These are phyloP conservation scores for Naganishia liquefaciens DNA, from an alignment of 1,284 basidiomycete species.

Conservation along the genomic window DNA sequence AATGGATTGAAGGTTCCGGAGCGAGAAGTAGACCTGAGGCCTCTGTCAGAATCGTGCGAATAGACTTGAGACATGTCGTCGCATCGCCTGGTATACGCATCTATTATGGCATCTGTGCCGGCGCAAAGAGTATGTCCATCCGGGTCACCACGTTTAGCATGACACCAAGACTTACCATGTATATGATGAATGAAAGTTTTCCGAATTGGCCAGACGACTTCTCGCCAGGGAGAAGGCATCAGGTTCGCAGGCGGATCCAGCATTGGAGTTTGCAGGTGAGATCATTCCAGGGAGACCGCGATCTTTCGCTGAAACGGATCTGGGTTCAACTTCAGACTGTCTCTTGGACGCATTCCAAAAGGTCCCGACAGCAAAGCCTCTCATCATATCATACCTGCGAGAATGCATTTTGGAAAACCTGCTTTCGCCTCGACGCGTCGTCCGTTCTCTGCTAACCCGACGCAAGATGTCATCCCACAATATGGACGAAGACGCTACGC, in stretches of 20 bases:
- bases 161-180: not conserved
- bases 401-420: conserved; percentile 13
- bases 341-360: conserved; percentile 8
- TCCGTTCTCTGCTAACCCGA: not conserved
- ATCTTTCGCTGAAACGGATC: not conserved
- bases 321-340: not conserved
- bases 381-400: conserved; percentile 14
- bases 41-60: too few species aligned
- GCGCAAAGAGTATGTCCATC: conserved; percentile 5
- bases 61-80: conserved; percentile 3
- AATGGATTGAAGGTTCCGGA: too few species aligned
- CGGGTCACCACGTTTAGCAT: too few species aligned
- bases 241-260: not conserved
- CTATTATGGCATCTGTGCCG: conserved; percentile 4
- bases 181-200: not conserved
- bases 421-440: conserved; percentile 2
- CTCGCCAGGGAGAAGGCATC: conserved; percentile 8
- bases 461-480: not conserved
- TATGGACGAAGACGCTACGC: not conserved
- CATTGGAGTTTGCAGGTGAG: not conserved
- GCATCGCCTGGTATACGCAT: conserved; percentile 14
- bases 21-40: too few species aligned
- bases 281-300: not conserved
- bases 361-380: conserved; percentile 1
- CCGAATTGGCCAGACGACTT: conserved; percentile 2